Conservation (phyloP, 2,329 filamentous ascomycete species). For the Pestalotiopsis sp. region DNA sequence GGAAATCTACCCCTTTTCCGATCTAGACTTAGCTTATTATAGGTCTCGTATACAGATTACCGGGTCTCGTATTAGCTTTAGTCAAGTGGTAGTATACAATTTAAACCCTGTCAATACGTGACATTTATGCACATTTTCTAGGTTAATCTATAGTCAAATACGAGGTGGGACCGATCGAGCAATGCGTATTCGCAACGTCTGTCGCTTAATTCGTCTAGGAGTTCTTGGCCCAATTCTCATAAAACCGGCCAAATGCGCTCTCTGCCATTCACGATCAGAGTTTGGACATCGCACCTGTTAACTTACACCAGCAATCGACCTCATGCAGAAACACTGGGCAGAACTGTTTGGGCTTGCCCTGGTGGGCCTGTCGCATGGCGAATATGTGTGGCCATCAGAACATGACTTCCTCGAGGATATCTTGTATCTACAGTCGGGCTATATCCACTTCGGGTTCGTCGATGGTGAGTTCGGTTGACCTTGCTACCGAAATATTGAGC, state of each 20-base stretch:
- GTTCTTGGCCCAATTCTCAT: not conserved
- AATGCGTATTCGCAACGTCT: not conserved
- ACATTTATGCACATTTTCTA: not conserved
- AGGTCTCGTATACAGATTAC: not conserved
- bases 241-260: not conserved
- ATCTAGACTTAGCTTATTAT: not conserved
- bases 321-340: not conserved
- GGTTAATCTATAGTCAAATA: not conserved
- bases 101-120: not conserved
- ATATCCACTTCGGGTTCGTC: conserved; percentile 14
- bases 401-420: conserved; percentile 17
- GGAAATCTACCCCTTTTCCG: not conserved
- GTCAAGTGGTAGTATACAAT: not conserved
- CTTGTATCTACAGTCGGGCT: conserved; percentile 15
- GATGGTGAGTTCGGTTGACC: conserved; percentile 15
- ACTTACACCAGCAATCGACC: not conserved
- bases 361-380: conserved; percentile 1
- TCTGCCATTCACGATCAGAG: not conserved
- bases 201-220: not conserved
- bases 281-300: not conserved
- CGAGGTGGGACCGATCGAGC: not conserved
- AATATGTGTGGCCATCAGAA: conserved; percentile 17
- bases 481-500: not conserved
- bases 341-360: not conserved
- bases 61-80: not conserved